phyloP scores from a whole-genome alignment of 2,329 filamentous ascomycete genomes.

The Nothophoma quercina region DNA sequence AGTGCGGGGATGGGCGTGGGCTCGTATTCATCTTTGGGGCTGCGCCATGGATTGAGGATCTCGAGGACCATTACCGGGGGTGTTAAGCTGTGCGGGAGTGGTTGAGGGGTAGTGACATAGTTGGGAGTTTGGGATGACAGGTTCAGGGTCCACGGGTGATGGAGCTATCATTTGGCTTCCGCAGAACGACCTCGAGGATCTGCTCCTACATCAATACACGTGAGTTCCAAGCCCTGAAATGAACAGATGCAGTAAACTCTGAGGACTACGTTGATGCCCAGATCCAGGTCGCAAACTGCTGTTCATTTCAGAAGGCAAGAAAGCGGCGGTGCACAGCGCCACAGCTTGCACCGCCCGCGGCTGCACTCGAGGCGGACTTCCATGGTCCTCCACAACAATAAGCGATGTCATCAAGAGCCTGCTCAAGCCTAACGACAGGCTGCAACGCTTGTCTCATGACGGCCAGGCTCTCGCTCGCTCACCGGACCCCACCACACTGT shows the following conservation, averaged over 20 bases:
- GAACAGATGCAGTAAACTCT: no score
- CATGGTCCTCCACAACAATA: neutral
- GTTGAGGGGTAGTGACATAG: constrained; percentile 9
- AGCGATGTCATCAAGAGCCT: neutral
- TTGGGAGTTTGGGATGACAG: no score
- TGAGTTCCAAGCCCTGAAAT: no score
- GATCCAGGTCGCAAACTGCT: no score
- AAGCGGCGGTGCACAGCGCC: neutral
- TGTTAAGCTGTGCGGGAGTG: constrained; percentile 4
- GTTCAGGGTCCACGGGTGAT: constrained; percentile 1
- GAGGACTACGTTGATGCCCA: no score
- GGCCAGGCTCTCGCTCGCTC: neutral
- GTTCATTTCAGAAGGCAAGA: no score
- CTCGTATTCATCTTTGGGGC: constrained; percentile 49
- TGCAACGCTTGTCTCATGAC: neutral
- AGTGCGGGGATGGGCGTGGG: constrained; percentile 65
- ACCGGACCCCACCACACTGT: constrained; percentile 16
- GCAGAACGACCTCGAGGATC: no score
- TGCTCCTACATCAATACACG: no score
- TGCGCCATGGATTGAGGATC: constrained; percentile 36
- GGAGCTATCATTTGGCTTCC: neutral
- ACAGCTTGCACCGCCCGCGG: neutral
- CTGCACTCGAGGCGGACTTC: constrained; percentile 9
- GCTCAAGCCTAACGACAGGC: neutral
- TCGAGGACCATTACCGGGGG: constrained; percentile 40